phyloP scores from a whole-genome alignment of 208 protist species.

The Leishmania tropica region DNA sequence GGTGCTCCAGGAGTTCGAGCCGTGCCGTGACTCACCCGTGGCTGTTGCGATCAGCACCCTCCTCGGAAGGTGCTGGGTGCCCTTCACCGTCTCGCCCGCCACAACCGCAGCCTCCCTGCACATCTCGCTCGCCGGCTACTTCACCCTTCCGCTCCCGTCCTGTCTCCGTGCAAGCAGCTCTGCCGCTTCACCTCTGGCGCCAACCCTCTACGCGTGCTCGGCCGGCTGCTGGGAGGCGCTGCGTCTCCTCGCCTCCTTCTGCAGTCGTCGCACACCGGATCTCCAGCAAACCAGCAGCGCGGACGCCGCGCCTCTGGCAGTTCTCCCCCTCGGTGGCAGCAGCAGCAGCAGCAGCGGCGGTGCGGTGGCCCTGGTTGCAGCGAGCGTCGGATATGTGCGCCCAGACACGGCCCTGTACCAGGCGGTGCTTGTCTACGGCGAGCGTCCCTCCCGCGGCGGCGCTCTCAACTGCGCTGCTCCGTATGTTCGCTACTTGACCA shows the following conservation, averaged over 20 bases:
- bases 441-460: neutral
- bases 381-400: neutral
- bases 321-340: neutral
- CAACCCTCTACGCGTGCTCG: neutral
- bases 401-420: neutral
- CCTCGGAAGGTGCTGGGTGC: slow-evolving; percentile 17
- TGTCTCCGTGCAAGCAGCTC: neutral
- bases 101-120: neutral
- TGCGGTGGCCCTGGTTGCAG: neutral
- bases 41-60: neutral
- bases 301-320: slow-evolving; percentile 3
- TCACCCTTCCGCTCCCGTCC: neutral
- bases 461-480: neutral
- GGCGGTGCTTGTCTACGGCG: neutral
- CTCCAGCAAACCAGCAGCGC: neutral
- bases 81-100: neutral
- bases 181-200: neutral
- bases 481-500: neutral
- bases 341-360: neutral
- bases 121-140: slow-evolving; percentile 14
- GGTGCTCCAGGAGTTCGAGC: neutral
- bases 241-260: neutral
- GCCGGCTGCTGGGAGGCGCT: neutral
- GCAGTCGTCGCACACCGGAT: neutral
- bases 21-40: neutral